These are phyloP conservation scores for Botryotinia globosa DNA, from an alignment of 2,329 filamentous ascomycete species.

Conservation along the genomic window DNA sequence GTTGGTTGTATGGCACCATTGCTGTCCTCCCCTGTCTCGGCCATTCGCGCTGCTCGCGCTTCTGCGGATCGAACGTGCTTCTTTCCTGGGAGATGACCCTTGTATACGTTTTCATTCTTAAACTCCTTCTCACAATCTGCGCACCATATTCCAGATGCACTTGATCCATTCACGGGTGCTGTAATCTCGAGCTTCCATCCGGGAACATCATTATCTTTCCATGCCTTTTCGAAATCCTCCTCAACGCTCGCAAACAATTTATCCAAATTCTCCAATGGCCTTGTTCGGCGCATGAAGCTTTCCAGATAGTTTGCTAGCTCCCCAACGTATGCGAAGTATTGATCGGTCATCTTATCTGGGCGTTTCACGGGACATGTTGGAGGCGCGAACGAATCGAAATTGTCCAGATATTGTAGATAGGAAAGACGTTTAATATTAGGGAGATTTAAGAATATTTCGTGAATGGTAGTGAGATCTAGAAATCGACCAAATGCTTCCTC, in stretches of 20 bases:
- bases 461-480: constrained; percentile 79
- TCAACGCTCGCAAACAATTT: constrained; percentile 75
- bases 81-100: constrained; percentile 81
- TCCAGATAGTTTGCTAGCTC: constrained; percentile 81
- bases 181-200: constrained; percentile 67
- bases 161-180: constrained; percentile 28
- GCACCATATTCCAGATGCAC: constrained; percentile 76
- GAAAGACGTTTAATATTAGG: constrained; percentile 79
- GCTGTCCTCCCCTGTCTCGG: constrained; percentile 39
- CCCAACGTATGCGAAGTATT: constrained; percentile 87
- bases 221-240: constrained; percentile 77
- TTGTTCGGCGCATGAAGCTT: constrained; percentile 77
- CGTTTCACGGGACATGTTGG: constrained; percentile 73
- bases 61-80: constrained; percentile 88
- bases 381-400: constrained; percentile 81
- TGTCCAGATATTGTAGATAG: constrained; percentile 89
- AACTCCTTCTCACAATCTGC: constrained; percentile 92
- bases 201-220: constrained; percentile 74
- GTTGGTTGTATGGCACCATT: constrained; percentile 35
- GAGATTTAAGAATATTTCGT: constrained; percentile 89
- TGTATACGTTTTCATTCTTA: constrained; percentile 92
- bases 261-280: constrained; percentile 82
- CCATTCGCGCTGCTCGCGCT: constrained; percentile 52
- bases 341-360: constrained; percentile 82
- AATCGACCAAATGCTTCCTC: constrained; percentile 93